Percentiles rank a stretch among this genome's conserved stretches.
Evolutionary conservation across 768 basidiomycete species (phyloP).

Genomic region (Pleurotus pulmonarius): DNA sequence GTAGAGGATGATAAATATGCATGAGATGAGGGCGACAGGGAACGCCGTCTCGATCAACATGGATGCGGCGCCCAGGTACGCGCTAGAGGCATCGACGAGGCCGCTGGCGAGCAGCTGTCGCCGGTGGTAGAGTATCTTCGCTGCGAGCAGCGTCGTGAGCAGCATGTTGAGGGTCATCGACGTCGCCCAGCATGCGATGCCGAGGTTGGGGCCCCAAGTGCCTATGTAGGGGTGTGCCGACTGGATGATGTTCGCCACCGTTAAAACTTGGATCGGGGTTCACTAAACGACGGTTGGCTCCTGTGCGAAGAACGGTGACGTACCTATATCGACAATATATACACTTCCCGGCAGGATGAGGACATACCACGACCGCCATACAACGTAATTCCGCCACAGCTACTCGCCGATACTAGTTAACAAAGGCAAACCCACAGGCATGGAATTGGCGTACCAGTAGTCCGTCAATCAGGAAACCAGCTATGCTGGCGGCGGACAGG

Average conservation of each 20-base stretch:
- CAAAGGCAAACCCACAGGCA: too few relatives aligned
- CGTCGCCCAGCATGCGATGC: background rate
- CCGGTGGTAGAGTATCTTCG: background rate
- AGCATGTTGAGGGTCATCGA: background rate
- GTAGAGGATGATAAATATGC: too few relatives aligned
- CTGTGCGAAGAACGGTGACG: background rate
- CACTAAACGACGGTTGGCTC: too few relatives aligned
- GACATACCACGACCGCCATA: background rate
- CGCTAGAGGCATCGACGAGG: background rate
- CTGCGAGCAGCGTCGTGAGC: background rate
- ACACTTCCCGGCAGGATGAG: background rate
- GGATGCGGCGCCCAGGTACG: background rate
- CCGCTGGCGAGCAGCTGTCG: background rate
- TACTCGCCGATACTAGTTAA: background rate
- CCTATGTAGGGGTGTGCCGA: background rate
- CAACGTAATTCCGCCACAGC: background rate
- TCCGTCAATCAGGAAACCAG: background rate
- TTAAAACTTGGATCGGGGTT: background rate
- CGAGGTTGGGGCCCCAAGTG: background rate
- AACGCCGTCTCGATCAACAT: background rate
- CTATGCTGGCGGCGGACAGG: background rate
- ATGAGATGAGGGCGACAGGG: background rate
- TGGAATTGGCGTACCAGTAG: background rate
- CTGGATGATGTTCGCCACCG: background rate
- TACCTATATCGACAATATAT: background rate